A percentile compares a stretch with the other conserved stretches of the same genome.
These are phyloP conservation scores for Bathelium albidoporum DNA, from an alignment of 495 filamentous ascomycete species.

Conservation along the genomic window DNA sequence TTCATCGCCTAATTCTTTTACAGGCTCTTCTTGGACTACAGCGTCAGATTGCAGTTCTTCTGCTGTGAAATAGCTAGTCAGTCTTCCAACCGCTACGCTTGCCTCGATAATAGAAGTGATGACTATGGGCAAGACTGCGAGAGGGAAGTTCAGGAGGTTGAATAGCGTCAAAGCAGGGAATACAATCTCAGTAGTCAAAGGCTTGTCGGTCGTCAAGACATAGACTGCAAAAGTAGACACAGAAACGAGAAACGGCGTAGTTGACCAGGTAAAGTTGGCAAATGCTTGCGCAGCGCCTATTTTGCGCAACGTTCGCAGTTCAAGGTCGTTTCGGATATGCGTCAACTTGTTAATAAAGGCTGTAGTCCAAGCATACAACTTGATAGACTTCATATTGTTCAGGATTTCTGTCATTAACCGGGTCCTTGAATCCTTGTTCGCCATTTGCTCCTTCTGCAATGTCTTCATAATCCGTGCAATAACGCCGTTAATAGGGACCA, in stretches of 20 bases:
- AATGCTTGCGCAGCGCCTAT: constrained; percentile 89
- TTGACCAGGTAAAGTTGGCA: constrained; percentile 98
- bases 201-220: constrained; percentile 66
- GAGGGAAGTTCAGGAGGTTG: constrained; percentile 89
- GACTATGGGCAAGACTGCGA: constrained; percentile 92
- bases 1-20: constrained; percentile 68
- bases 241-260: constrained; percentile 96
- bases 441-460: constrained; percentile 94
- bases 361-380: constrained; percentile 93
- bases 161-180: constrained; percentile 90
- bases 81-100: constrained; percentile 76
- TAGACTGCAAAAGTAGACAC: constrained; percentile 95
- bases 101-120: constrained; percentile 95
- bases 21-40: constrained; percentile 55
- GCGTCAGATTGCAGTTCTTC: constrained; percentile 88
- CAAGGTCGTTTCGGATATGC: constrained; percentile 86
- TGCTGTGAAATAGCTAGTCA: constrained; percentile 76
- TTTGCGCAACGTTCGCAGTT: constrained; percentile 88
- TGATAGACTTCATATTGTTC: constrained; percentile 99
- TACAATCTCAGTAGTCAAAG: constrained; percentile 87
- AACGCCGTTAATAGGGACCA: constrained; percentile 93
- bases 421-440: constrained; percentile 93
- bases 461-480: constrained; percentile 91
- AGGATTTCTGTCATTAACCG: constrained; percentile 93
- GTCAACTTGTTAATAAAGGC: constrained; percentile 97